Base-by-base conservation (phyloP, 768 basidiomycete species). In the Mycena metata region DNA sequence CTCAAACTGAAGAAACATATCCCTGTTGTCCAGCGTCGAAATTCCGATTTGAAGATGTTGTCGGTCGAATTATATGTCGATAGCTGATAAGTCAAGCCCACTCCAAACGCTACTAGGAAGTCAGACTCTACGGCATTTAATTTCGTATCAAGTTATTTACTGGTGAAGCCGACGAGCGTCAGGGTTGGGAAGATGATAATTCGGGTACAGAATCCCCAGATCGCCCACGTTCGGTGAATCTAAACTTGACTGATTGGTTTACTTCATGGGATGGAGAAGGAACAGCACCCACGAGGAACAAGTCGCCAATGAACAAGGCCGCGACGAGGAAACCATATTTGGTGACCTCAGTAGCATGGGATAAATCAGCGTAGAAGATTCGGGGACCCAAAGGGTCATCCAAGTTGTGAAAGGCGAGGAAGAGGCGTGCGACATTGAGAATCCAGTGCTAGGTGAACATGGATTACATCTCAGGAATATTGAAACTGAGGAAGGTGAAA, bases 1-100 rank as follows among this genome's bases (percentile, higher is more conserved):
- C 56, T 43, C 17, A 52, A 9, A 50, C 60, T 43, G 60, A 42
- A 62, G 50, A 62, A 42, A 13, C 60, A 62, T 10, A 62, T 15
- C 3, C 60, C 60, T n/a, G 60, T 62, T 13, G 60, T 33, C 60
- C 60, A 62, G 7, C 49, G 24, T 21, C 39, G 60, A 30, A 26
- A 62, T 2, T 10, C 11, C 3, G 50, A 24, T 26, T 35, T 3
- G 51, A 43, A 63, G 12, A 63, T 45, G 41, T 23, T 46, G 8
- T 63, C 61, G 30, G 21, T 35, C 9, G 61, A 43, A 16, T 3
- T n/a, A 30, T 45, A 54, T 2, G 26, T 43, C 42, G 61, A 21
- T 16, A 63, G 33, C 42, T 54, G 61, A 36, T 63, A 63, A 9
- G 21, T 26, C 6, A 63, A 51, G 2, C 61, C 61, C 15, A 45